phyloP scores from a whole-genome alignment of 805 yeast species.

The Gaillardinia entomophila region DNA sequence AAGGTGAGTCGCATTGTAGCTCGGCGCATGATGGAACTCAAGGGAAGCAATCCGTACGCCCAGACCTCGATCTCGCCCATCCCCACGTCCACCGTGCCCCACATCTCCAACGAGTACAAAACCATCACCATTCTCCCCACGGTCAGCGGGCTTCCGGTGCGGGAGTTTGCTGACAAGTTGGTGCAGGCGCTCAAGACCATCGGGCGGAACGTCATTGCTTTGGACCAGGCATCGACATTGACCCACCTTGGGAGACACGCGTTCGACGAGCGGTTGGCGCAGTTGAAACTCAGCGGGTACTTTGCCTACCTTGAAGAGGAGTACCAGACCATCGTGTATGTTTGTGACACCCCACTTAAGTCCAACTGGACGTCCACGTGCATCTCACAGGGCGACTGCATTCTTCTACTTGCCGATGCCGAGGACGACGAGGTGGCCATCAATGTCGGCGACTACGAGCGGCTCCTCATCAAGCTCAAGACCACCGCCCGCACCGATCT shows the following conservation, averaged over 20 bases:
- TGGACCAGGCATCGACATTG: slow-evolving; percentile 80
- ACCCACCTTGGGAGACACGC: slow-evolving; percentile 86
- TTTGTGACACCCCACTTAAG: slow-evolving; percentile 77
- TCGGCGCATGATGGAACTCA: slow-evolving; percentile 10
- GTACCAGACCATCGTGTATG: slow-evolving; percentile 81
- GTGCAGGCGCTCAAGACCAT: slow-evolving; percentile 66
- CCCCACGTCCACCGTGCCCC: slow-evolving; percentile 24
- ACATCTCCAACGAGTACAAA: slow-evolving; percentile 49
- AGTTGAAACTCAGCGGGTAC: slow-evolving; percentile 79
- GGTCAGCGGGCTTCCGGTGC: slow-evolving; percentile 75
- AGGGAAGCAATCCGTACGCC: slow-evolving; percentile 6
- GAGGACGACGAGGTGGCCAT: slow-evolving; percentile 50
- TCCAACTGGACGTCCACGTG: slow-evolving; percentile 92
- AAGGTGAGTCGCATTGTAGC: slow-evolving; percentile 88
- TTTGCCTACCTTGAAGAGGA: slow-evolving; percentile 88
- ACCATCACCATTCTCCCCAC: slow-evolving; percentile 84
- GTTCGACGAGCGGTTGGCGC: slow-evolving; percentile 75
- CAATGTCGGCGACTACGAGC: slow-evolving; percentile 80
- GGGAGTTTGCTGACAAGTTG: slow-evolving; percentile 73
- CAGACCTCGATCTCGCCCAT: slow-evolving; percentile 18
- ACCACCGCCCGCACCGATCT: slow-evolving; percentile 87
- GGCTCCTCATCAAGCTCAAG: slow-evolving; percentile 63
- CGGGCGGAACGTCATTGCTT: slow-evolving; percentile 66
- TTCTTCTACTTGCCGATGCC: slow-evolving; percentile 85
- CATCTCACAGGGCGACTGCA: slow-evolving; percentile 91